These are phyloP conservation scores for Blumeria hordei DNA, from an alignment of 2,329 filamentous ascomycete genomes.

Conservation along the genomic window DNA sequence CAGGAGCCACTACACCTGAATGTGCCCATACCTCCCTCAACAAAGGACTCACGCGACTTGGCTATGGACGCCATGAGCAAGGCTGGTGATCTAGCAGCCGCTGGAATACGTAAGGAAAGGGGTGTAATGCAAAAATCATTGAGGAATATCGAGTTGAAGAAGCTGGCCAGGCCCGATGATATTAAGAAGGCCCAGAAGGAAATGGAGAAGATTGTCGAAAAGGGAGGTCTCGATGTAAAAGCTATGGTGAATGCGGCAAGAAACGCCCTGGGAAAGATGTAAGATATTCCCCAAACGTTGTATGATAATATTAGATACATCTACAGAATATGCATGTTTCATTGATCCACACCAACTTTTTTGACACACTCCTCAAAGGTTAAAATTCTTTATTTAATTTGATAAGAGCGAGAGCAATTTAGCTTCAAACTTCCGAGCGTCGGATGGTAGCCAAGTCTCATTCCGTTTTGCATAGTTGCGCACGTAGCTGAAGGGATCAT, in stretches of 20 bases:
- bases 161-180: conserved; percentile 16
- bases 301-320: neutral
- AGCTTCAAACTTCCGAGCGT: conserved; percentile 10
- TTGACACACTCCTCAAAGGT: neutral
- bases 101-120: conserved; percentile 13
- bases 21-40: conserved; percentile 30
- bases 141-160: conserved; percentile 15
- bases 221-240: conserved; percentile 14
- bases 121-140: conserved; percentile 16
- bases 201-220: conserved; percentile 18
- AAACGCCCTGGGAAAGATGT: conserved; percentile 15
- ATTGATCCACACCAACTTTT: neutral
- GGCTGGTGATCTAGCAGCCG: conserved; percentile 13
- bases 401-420: conserved; percentile 12
- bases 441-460: conserved; percentile 13
- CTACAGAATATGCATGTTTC: neutral
- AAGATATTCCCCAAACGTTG: conserved; percentile 1
- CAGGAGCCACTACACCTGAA: conserved; percentile 25
- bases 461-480: conserved; percentile 11
- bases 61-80: conserved; percentile 13
- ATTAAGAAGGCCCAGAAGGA: conserved; percentile 17
- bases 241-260: conserved; percentile 16
- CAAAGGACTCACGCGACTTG: conserved; percentile 25
- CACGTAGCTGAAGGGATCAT: conserved; percentile 9
- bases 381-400: neutral